Evolutionary conservation across 2,329 filamentous ascomycete species (phyloP), one percentile per base, ranked within the genome.

Genomic region (Microdochium bolleyi): DNA sequence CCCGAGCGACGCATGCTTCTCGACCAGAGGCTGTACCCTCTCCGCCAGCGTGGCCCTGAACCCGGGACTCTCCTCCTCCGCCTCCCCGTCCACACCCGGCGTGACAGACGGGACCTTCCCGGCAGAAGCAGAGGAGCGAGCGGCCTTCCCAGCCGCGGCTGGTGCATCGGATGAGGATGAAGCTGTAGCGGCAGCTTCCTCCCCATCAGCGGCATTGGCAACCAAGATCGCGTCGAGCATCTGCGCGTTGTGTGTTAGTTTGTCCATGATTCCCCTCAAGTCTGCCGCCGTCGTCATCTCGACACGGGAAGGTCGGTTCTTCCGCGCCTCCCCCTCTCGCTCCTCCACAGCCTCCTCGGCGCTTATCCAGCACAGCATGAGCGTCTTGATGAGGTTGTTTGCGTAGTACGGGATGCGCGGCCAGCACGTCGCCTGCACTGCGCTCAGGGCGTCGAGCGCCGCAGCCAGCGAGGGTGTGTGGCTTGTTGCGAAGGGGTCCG

Each of bases 401-500:
- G 80, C 73, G 71, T 88, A 84, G 27, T 71, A 69, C 50, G 72
- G 63, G 3, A 95, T 71, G 3, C 89, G 76, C 11, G 88, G 86
- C 84, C 89, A 91, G 54, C 81, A 82, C 54, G 78, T 84, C 13
- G 76, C 58, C 11, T 95, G 70, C 14, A 86, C 70, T 1, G 72
- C 69, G 51, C 82, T 76, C 22, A 89, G 60, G 1, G 82, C 75
- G 19, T 72, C 64, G 2, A 77, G 66, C 1, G 82, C 77, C 0
- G 78, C 72, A 1, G 75, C 51, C 1, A 90, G 68, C 1, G 85
- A 70, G 0, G 74, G 69, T 1, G 78, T 72, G 56, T 80, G 73
- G 1, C 77, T 73, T 10, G 78, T 70, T 1, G 78, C 77, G 62
- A 94, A 89, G 0, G 88, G 84, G 61, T 91, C 83, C 2, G 80